Base-by-base conservation (phyloP, 2,329 filamentous ascomycete genomes). In the Aspergillus cejpii region DNA sequence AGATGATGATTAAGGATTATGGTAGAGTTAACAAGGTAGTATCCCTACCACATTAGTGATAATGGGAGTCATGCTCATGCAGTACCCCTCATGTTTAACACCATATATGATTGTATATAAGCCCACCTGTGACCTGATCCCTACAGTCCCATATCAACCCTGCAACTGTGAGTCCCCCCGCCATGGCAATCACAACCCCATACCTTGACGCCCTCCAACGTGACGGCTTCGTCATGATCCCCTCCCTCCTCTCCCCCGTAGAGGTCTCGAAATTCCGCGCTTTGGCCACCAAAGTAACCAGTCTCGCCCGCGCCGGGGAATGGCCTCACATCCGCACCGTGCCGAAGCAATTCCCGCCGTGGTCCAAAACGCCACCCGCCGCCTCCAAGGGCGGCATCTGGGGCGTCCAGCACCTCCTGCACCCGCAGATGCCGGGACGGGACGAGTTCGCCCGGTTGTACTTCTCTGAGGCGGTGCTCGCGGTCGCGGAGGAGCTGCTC, bases 271-370 rank as follows among this genome's bases (percentile, higher is more conserved):
- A 68, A 15, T 80, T 91, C 51, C 83, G 81, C 56, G 60, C 63
- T 43, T 82, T 82, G 33, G 78, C 81, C 40, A 61, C 70, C 26
- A 65, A 74, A 45, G 76, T 78, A n/a, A 80, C 81, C 15, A 61
- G 69, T 2, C 70, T 79, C 33, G 84, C 85, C 33, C 80, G 85
- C 51, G 56, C 71, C n/a, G 87, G 87, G 28, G 60, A 74, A 50
- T 95, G 88, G 88, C 86, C 86, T 2, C 77, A 85, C 67, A 81
- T 94, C 59, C 84, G 88, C 52, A 91, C 86, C 0, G 78, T 92
- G 2, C 86, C 86, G 43, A 94, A 94, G 67, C 88, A 94, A 67
- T 95, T 94, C 69, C 89, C 88, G 0, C 89, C 89, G 0, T 94
- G 88, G 88, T 72, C 77, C 3, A 73, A 73, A n/a, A 72, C 74